Conservation (phyloP, 73 alveolate species). For the Blepharisma japonicum region DNA sequence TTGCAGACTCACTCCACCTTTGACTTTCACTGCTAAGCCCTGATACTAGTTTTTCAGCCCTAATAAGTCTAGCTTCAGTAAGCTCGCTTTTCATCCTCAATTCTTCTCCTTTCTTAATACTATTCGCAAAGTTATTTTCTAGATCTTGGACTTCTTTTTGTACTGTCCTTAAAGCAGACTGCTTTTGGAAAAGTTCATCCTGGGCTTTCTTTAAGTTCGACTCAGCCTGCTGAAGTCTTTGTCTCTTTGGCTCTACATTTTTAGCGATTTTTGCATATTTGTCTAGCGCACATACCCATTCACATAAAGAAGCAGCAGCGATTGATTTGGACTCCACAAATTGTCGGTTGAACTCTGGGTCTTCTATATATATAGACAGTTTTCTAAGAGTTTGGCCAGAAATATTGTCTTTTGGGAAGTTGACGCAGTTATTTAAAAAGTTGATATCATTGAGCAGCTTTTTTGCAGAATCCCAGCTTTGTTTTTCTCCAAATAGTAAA, state of each 20-base stretch:
- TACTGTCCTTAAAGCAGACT: conserved; percentile 84
- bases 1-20: conserved; percentile 85
- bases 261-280: conserved; percentile 81
- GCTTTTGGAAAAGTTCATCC: conserved; percentile 76
- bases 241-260: conserved; percentile 96
- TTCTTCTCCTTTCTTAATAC: conserved; percentile 85
- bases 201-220: conserved; percentile 75
- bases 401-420: conserved; percentile 79
- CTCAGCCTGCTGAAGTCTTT: conserved; percentile 90
- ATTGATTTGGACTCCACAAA: conserved; percentile 60
- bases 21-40: conserved; percentile 96
- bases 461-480: conserved; percentile 84
- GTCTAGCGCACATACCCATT: conserved; percentile 91
- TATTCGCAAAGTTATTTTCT: conserved; percentile 80
- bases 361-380: conserved; percentile 60
- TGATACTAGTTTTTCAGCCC: conserved; percentile 97
- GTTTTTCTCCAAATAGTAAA: conserved; percentile 79
- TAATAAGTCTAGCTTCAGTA: conserved; percentile 83
- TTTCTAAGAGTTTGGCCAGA: conserved; percentile 61
- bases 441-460: conserved; percentile 78
- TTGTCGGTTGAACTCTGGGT: conserved; percentile 72
- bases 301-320: conserved; percentile 75
- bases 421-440: conserved; percentile 69
- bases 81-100: conserved; percentile 77
- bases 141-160: conserved; percentile 79